phyloP scores from a whole-genome alignment of 2,329 filamentous ascomycete genomes.

The Botryotinia narcissicola region DNA sequence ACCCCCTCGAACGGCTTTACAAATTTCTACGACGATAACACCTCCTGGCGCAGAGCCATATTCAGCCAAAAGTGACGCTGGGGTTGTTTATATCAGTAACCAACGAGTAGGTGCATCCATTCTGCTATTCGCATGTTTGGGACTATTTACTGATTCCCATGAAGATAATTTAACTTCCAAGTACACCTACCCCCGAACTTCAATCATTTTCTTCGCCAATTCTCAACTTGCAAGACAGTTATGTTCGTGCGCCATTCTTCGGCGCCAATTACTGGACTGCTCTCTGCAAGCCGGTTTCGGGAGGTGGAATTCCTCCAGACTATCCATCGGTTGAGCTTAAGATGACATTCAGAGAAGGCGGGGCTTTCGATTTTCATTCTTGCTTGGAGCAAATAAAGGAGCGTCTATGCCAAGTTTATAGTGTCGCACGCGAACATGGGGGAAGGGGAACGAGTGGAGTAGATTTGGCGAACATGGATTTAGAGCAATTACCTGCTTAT shows the following conservation, averaged over 20 bases:
- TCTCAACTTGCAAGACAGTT: conserved; percentile 81
- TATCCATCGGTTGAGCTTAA: conserved; percentile 75
- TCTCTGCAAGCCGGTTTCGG: conserved; percentile 73
- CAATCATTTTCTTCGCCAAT: conserved; percentile 89
- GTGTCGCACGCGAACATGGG: conserved; percentile 69
- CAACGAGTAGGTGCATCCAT: conserved; percentile 63
- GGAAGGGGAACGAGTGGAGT: conserved; percentile 47
- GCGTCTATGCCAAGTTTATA: conserved; percentile 74
- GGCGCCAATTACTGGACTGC: conserved; percentile 89
- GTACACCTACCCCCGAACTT: conserved; percentile 61
- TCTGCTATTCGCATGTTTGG: conserved; percentile 7
- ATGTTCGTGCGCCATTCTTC: conserved; percentile 85
- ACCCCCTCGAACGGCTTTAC: conserved; percentile 73
- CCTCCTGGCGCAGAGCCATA: conserved; percentile 62
- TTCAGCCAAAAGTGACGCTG: conserved; percentile 69
- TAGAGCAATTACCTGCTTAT: conserved; percentile 88
- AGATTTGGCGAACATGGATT: conserved; percentile 63
- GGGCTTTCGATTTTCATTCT: conserved; percentile 86
- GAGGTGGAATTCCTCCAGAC: conserved; percentile 76
- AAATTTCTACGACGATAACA: conserved; percentile 62
- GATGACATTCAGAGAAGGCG: conserved; percentile 89
- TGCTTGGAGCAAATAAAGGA: conserved; percentile 83
- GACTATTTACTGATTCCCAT: conserved; percentile 24
- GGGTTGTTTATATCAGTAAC: conserved; percentile 78
- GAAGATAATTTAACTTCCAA: conserved; percentile 84